Evolutionary conservation across 192 early-diverging fungal species (phyloP), one percentile per base, ranked within the genome.

Genomic region (Umbelopsis sp.): DNA sequence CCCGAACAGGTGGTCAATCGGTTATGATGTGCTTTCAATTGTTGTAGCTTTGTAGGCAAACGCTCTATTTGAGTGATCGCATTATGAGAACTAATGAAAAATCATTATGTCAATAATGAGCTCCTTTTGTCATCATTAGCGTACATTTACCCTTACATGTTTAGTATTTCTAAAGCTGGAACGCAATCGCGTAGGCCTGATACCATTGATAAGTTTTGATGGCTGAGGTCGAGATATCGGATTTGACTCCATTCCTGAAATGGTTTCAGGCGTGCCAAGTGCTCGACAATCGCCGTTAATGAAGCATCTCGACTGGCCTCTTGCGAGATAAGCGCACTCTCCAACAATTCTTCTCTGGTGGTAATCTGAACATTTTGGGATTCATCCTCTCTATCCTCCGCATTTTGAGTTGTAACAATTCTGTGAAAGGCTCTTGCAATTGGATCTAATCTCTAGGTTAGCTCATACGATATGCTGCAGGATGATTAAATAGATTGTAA

Each of bases 1-100:
- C 77, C 71, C 12, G 78, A 70, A 23, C 82, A 47, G 16, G 77
- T 52, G 21, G 72, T 78, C 4, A 85, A 18, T 58, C 71, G 67
- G 35, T 78, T 78, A 8, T 61, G 46, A 4, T 50, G 33, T 10
- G 68, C 76, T 50, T 73, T 64, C 1, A 78, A 16, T 4, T 53
- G 52, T 15, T 51, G 68, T 23, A 78, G 12, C n/a, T 61, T 52
- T 13, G 22, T 11, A 41, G 76, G 76, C 49, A 78, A 41, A 11
- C 58, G 35, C 2, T 61, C 25, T 30, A 78, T 73, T 8, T 37
- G 30, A 7, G 45, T 65, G 23, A 78, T 51, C 25, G n/a, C 41
- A 61, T 78, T 78, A 22, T 78, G 49, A 1, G 76, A 78, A 35
- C 76, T 78, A 58, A 1, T 37, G 69, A 52, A 30, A 27, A 10